phyloP scores from a whole-genome alignment of 2,329 filamentous ascomycete genomes.

The Pseudocercospora eumusae region DNA sequence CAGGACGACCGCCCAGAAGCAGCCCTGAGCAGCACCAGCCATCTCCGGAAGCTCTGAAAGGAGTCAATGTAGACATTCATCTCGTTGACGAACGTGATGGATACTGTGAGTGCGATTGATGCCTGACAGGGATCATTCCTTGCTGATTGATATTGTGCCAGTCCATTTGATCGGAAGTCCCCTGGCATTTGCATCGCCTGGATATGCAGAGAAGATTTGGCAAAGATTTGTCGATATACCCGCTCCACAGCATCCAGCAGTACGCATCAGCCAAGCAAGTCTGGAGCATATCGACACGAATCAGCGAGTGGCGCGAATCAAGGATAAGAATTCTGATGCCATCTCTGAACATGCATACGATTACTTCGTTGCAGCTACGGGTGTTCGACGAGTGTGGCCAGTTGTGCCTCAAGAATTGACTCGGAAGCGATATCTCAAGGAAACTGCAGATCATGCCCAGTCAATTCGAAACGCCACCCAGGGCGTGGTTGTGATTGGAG shows the following conservation, averaged over 20 bases:
- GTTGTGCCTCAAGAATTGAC: constrained; percentile 68
- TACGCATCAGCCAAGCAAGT: constrained; percentile 67
- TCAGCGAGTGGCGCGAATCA: constrained; percentile 60
- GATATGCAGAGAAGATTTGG: constrained; percentile 70
- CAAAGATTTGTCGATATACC: constrained; percentile 67
- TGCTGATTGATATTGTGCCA: constrained; percentile 41
- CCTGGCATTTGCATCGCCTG: constrained; percentile 65
- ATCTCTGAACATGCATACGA: constrained; percentile 58
- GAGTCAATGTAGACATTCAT: constrained; percentile 63
- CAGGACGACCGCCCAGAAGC: constrained; percentile 15
- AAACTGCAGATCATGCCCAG: constrained; percentile 62
- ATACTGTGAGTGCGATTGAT: constrained; percentile 59
- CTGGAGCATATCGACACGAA: constrained; percentile 62
- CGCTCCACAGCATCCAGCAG: constrained; percentile 62
- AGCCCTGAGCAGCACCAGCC: constrained; percentile 18
- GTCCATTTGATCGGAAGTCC: constrained; percentile 77
- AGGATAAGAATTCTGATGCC: constrained; percentile 42
- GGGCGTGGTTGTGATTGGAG: constrained; percentile 72
- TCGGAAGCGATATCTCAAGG: constrained; percentile 63
- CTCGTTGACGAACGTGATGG: constrained; percentile 79
- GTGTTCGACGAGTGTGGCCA: constrained; percentile 69
- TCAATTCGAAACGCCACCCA: constrained; percentile 53
- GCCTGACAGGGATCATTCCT: neutral
- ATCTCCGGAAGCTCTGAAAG: constrained; percentile 19
- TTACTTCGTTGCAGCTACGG: constrained; percentile 72